Evolutionary conservation across 2,329 filamentous ascomycete genomes (phyloP), one percentile per base, ranked within the genome.

Genomic region (Trichoderma koningii): DNA sequence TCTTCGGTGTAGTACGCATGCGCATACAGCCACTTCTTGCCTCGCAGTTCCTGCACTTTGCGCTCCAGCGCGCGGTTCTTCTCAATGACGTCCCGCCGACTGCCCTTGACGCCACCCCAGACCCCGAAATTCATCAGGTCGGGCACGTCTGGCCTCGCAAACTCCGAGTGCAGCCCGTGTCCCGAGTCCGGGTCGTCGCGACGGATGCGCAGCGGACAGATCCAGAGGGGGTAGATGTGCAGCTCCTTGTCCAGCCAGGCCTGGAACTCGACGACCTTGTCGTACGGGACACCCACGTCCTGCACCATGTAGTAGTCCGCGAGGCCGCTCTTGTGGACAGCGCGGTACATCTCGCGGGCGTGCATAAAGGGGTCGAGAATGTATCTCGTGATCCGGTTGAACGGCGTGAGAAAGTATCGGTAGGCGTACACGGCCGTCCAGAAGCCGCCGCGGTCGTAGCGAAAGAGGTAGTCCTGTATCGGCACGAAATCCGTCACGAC

Each of bases 11-110:
- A 89, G 74, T 87, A 90, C 0, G 86, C 85, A 65, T 90, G 87
- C 0, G 87, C 87, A 68, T 91, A 91, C 1, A 91, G 76, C 79
- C 87, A 89, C 75, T 90, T 90, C 78, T 86, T 87, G 6, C 89
- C 89, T 2, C 83, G 80, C 7, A 88, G 79, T 28, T 84, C 81
- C 9, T 81, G 80, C 0, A 90, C 79, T 63, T 83, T 85, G 9
- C 78, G 76, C 75, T 91, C 89, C 1, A 91, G 77, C 0, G 79
- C 80, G 0, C 86, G 81, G 73, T 91, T 91, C 56, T 80, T 77
- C 1, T 71, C 69, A 9, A 89, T 77, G 57, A 84, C 85, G 10
- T 79, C 75, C 1, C 78, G 73, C 3, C 80, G 76, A 30, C 78
- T 74, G 3, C 71, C 73, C 3, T 79, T 76, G 0, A 79, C 76